Evolutionary conservation across 2,329 filamentous ascomycete species (phyloP).

Genomic region (Fusarium cyanostomum): DNA sequence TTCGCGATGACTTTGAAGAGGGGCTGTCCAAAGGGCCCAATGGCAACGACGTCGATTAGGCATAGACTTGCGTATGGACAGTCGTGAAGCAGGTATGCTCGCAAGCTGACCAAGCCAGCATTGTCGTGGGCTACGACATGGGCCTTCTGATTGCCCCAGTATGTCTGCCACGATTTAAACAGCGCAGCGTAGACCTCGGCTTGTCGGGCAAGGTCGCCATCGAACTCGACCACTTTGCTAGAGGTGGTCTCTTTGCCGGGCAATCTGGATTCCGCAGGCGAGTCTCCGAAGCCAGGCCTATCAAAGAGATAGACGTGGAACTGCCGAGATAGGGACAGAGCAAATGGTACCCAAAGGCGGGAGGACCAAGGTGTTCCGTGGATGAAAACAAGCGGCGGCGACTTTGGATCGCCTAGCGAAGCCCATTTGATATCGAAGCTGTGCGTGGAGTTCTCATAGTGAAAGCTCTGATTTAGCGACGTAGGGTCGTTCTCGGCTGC

Average conservation of each 20-base stretch:
- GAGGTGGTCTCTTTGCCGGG: conserved; percentile 4
- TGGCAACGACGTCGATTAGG: conserved; percentile 54
- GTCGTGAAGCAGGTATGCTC: conserved; percentile 50
- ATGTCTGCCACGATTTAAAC: conserved; percentile 46
- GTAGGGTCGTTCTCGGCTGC: conserved; percentile 10
- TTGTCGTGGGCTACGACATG: conserved; percentile 58
- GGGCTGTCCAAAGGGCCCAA: conserved; percentile 54
- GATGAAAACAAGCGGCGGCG: conserved; percentile 53
- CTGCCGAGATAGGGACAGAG: conserved; percentile 46
- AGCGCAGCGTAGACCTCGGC: conserved; percentile 51
- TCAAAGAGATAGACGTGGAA: conserved; percentile 57
- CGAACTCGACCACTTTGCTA: conserved; percentile 34
- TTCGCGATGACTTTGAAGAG: conserved; percentile 54
- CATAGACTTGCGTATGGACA: conserved; percentile 51
- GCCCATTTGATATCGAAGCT: conserved; percentile 46
- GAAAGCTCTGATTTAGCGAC: conserved; percentile 42
- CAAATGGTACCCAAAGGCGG: conserved; percentile 50
- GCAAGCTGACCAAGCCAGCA: conserved; percentile 53
- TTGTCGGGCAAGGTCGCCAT: conserved; percentile 51
- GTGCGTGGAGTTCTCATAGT: conserved; percentile 42
- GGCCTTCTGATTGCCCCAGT: conserved; percentile 41
- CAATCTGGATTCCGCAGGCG: conserved; percentile 41
- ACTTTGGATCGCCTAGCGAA: conserved; percentile 44
- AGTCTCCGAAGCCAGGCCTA: conserved; percentile 55
- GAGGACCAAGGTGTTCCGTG: conserved; percentile 61